Base-by-base conservation (phyloP, 129 eudicot species). In the Logfia minima region DNA sequence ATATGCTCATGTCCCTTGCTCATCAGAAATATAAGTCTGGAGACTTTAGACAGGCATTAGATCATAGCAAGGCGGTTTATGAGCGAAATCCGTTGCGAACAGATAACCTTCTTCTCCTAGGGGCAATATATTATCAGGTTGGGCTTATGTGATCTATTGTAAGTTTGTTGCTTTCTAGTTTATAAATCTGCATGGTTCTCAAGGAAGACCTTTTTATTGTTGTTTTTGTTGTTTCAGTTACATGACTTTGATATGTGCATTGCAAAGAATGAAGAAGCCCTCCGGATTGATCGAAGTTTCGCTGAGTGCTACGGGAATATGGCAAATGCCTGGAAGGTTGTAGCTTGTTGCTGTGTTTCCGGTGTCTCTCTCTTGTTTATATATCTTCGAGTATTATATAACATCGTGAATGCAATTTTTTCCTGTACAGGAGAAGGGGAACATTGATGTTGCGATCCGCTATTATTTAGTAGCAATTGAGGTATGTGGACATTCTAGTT, bases 251-350 rank as follows among this genome's bases (percentile, higher is more conserved):
- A 91, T 78, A 73, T 70, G 77, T 95, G 97, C 84, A 89, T 95
- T 23, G 84, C 89, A 19, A 95, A 87, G 77, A 95, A 95, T 75
- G 96, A 91, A 88, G 99, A 95, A 86, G 99, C 99, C 78, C 80
- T 95, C 34, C 87, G 75, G 64, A 89, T 91, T 75, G 94, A 95
- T 74, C 94, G 94, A 8, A 90, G 84, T 37, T 95, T 95, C 83
- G 99, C 97, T 0, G 99, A 95, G 88, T 95, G 99, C 83, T 91
- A 88, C 77, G 99, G 99, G 48, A 95, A 95, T 83, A 95, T 95
- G 99, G 99, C 99, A 28, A 95, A 95, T 91, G 97, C 99, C 75
- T 95, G 92, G 93, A 95, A 95, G 99, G 99, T 95, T 59, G 68
- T 28, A 29, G 55, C 56, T 28, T 19, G 24, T 68, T 61, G 24